Conservation (phyloP, 208 protist species). For the Novymonas esmeraldas region DNA sequence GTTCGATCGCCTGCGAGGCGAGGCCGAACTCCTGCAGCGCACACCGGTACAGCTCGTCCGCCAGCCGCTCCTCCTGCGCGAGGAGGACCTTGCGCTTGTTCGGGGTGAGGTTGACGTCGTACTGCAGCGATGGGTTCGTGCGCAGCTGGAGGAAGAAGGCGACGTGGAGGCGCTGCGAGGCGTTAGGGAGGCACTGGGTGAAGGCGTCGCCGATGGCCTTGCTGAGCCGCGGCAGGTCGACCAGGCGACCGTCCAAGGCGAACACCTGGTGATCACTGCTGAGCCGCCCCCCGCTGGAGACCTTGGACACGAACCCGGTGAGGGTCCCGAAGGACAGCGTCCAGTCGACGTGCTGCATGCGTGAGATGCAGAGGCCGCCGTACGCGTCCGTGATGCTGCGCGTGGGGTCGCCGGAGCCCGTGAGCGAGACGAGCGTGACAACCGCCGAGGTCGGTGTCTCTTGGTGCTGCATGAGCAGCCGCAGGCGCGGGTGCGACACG, state of each 20-base stretch:
- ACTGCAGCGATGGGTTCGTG: conserved; percentile 36
- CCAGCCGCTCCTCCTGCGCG: conserved; percentile 44
- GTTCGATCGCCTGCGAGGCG: conserved; percentile 34
- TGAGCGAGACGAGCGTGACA: conserved; percentile 69
- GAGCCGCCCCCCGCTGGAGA: conserved; percentile 50
- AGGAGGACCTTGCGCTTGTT: conserved; percentile 77
- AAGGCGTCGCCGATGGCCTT: conserved; percentile 80
- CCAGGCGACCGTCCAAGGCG: conserved; percentile 76
- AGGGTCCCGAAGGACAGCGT: conserved; percentile 54
- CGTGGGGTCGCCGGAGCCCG: conserved; percentile 62
- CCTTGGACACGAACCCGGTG: conserved; percentile 67
- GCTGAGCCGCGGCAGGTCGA: conserved; percentile 76
- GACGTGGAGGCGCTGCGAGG: conserved; percentile 63
- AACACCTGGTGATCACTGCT: conserved; percentile 76
- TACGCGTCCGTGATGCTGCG: conserved; percentile 80
- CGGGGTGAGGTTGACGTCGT: conserved; percentile 86
- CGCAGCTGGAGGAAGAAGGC: conserved; percentile 76
- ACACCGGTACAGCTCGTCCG: conserved; percentile 42
- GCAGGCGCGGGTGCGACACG: conserved; percentile 79
- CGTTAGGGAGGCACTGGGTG: conserved; percentile 69
- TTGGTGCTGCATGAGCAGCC: conserved; percentile 69
- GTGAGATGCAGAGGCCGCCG: conserved; percentile 64
- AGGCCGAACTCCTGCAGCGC: conserved; percentile 58
- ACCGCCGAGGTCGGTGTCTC: conserved; percentile 41
- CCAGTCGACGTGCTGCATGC: conserved; percentile 71